Evolutionary conservation across 2,329 filamentous ascomycete genomes (phyloP), one percentile per base, ranked within the genome.

Genomic region (Cercospora zeina): DNA sequence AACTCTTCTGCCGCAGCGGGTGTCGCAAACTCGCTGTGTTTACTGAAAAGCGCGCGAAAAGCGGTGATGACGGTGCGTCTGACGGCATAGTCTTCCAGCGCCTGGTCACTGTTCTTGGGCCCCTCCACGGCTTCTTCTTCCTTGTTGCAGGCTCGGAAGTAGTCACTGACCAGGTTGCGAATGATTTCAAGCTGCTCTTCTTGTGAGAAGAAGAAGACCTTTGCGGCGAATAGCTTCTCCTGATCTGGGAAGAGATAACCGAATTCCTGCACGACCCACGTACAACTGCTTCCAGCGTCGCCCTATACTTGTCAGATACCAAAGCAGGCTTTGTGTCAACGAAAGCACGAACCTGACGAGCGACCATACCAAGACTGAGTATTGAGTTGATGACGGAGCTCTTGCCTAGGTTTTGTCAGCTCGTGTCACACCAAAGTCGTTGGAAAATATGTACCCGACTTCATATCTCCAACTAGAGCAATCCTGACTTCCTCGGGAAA

Each of bases 331-430:
- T 2, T 2, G 9, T 16, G n/a, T n/a, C n/a, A 30, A 2, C 5
- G 3, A 11, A 19, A 10, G 7, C 30, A 54, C 54, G 30, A 60
- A 67, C 67, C 54, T 64, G 49, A 4, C 65, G 64, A 13, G 70
- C 69, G 27, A 71, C 62, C 7, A 33, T 65, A 21, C 65, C 68
- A 8, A 64, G 19, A 16, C 61, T 61, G 1, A 70, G 58, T 1
- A 70, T 47, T 1, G 69, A 70, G 47, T 71, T 71, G 63, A 70
- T 65, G 2, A 62, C 21, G 0, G 63, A 62, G 57, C 68, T 70
- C 42, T 71, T 70, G 19, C 64, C 67, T 65, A 27, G 0, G 0
- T 5, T 0, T 4, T 1, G 59, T 65, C 51, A 65, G 59, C 4
- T 42, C 36, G n/a, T 39, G 8, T 5, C 13, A 39, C 1, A 39